Base-by-base conservation (phyloP, 164 flowering plant species). In the Vitis labrusca region DNA sequence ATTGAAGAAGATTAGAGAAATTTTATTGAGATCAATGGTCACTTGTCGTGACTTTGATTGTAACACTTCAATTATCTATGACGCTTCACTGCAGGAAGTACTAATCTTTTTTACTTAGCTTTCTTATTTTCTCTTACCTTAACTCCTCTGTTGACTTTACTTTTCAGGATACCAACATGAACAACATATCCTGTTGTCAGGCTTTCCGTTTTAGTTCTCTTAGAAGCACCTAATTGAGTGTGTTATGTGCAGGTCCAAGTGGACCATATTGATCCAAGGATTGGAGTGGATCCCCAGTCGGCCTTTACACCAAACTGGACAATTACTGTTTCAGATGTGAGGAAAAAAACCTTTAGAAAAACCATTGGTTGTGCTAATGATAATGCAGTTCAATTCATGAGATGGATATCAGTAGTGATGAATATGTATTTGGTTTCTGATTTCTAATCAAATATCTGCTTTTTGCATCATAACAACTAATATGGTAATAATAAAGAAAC, bases 281-380 rank as follows among this genome's bases (percentile, higher is more conserved):
- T 17, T 51, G 83, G 65, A 69, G 73, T 61, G 56, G 70, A 71
- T 32, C 61, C 74, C 53, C 78, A 55, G 59, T 49, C 74, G 17
- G 64, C 73, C 14, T 32, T 10, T 60, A 44, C 84, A 66, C 48
- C 85, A 44, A 82, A 76, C 70, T 85, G 85, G 87, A 82, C 85
- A 37, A 84, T 79, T 44, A 67, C 79, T 77, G 86, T 85, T 66
- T 83, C 89, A 70, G 85, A 87, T 76, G 87, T 87, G 77, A 85
- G 88, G 61, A 67, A 63, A 57, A 50, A 29, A n/a, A n/a, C 44
- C 44, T 37, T 27, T 65, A 16, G 47, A 37, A 49, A 37, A 37
- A 37, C 44, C 44, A 19, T 52, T 65, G n/a, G 29, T 65, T 63
- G 23, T 44, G 10, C 48, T 50, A 50, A 50, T 50, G 27, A 50